Conservation (phyloP, 1,139 yeast species). For the Candida neerlandica region DNA sequence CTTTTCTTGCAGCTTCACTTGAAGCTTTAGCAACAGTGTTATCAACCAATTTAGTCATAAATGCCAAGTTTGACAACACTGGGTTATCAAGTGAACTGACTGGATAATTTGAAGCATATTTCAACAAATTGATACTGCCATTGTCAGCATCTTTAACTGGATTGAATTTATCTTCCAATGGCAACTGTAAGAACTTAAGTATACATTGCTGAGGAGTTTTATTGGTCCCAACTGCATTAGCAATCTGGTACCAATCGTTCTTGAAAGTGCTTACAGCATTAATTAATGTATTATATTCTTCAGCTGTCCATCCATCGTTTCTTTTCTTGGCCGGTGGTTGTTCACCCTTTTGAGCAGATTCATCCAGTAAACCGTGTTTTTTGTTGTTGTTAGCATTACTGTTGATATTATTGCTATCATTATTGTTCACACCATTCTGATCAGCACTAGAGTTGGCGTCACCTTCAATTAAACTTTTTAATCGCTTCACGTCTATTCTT, state of each 20-base stretch:
- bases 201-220: conserved; percentile 84
- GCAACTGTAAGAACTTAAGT: conserved; percentile 74
- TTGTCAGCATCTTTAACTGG: conserved; percentile 52
- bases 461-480: conserved; percentile 50
- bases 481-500: conserved; percentile 55
- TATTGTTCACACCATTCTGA: conserved; percentile 9
- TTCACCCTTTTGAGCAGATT: conserved; percentile 6
- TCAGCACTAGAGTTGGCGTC: conserved; percentile 1
- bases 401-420: neutral
- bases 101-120: conserved; percentile 81
- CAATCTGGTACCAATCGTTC: conserved; percentile 76
- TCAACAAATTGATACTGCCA: conserved; percentile 58
- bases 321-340: conserved; percentile 26
- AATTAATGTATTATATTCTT: conserved; percentile 59
- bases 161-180: conserved; percentile 73
- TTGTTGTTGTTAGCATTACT: conserved; percentile 2
- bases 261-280: conserved; percentile 61
- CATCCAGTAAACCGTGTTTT: conserved; percentile 10
- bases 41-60: conserved; percentile 83
- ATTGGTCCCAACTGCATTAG: conserved; percentile 56
- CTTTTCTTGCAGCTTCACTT: conserved; percentile 62
- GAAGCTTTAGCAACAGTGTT: conserved; percentile 87
- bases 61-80: conserved; percentile 84
- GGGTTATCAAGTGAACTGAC: conserved; percentile 89
- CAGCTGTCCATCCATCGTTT: conserved; percentile 65